These are phyloP conservation scores for Populus nigra DNA, from an alignment of 345 rosid species.

Conservation along the genomic window DNA sequence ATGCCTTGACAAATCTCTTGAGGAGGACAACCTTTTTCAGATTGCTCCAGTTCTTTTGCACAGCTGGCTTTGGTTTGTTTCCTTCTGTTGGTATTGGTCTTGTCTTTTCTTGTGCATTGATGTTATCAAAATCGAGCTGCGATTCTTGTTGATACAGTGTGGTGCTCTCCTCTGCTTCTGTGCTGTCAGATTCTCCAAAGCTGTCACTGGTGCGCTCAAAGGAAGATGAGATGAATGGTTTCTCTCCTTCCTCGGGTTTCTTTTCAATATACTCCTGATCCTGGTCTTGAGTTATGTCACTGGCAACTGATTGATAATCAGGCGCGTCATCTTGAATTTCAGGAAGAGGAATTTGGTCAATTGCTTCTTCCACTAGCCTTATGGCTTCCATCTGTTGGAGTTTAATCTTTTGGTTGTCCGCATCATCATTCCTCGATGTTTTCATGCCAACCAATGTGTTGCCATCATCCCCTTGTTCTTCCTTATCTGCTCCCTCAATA, in stretches of 20 bases:
- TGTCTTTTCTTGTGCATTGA: neutral
- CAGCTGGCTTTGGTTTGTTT: conserved; percentile 16
- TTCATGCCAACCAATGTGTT: conserved; percentile 4
- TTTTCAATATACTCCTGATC: conserved; percentile 25
- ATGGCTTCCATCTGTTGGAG: conserved; percentile 61
- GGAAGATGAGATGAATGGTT: conserved; percentile 15
- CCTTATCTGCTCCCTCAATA: conserved; percentile 9
- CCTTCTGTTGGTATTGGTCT: conserved; percentile 17
- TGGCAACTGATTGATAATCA: conserved; percentile 46
- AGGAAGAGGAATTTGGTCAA: conserved; percentile 67
- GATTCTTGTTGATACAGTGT: conserved; percentile 13
- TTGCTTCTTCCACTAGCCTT: conserved; percentile 78
- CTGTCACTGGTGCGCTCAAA: conserved; percentile 15
- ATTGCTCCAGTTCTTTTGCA: conserved; percentile 25
- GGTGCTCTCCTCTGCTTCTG: conserved; percentile 17
- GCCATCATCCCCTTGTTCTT: conserved; percentile 12
- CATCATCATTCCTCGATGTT: conserved; percentile 12
- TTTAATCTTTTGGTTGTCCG: conserved; percentile 36
- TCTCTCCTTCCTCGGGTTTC: conserved; percentile 9
- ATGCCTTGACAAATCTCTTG: conserved; percentile 67
- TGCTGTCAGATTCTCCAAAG: conserved; percentile 22
- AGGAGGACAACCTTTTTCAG: conserved; percentile 29
- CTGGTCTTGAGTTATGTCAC: conserved; percentile 30
- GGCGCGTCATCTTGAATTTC: conserved; percentile 57
- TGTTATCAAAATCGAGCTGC: neutral